Evolutionary conservation across 75 land plant genomes (phyloP), one percentile per base, ranked within the genome.

Genomic region (Adiantum capillusveneris): DNA sequence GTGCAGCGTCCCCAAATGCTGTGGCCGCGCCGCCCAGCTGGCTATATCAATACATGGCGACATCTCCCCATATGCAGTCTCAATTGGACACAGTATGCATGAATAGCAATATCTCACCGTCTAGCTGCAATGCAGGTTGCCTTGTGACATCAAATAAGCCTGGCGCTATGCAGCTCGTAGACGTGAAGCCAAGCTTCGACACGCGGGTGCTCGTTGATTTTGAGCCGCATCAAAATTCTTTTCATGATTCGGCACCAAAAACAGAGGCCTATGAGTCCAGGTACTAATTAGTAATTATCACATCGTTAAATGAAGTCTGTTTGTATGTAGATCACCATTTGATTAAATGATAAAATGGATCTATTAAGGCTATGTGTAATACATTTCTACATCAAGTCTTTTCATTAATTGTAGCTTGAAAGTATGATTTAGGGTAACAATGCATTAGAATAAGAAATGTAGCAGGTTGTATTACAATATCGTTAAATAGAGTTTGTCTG

Each of bases 1-100:
- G 14, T 41, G 12, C 28, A 53, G 7, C 28, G 25, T 53, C 29
- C 2, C 28, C 55, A 22, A 53, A 1, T 53, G 2, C 24, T 25
- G 55, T 25, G 6, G 29, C 28, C 5, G 51, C 6, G 20, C 20
- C 5, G 6, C 20, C 51, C 55, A 25, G 28, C 55, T 17, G 6
- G 49, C 21, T 46, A 20, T 46, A 46, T 17, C 49, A 46, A 20
- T 46, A 46, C 17, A 17, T 46, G 49, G 49, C 57, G 22, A 24
- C 9, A 1, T 30, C 57, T 28, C 29, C 13, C 22, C 57, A 30
- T 5, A 34, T 34, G 37, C 37, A 34, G 9, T 3, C 37, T 34
- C 37, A 34, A 34, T 5, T 34, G 37, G 37, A 34, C 9, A 9
- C 37, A n/a, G n/a, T n/a, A 34, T 34, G 37, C 9, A 34, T 9